Percentiles rank a stretch among this genome's conserved stretches.
Conservation (phyloP, 495 filamentous ascomycete species). For the Platismatia glauca region DNA sequence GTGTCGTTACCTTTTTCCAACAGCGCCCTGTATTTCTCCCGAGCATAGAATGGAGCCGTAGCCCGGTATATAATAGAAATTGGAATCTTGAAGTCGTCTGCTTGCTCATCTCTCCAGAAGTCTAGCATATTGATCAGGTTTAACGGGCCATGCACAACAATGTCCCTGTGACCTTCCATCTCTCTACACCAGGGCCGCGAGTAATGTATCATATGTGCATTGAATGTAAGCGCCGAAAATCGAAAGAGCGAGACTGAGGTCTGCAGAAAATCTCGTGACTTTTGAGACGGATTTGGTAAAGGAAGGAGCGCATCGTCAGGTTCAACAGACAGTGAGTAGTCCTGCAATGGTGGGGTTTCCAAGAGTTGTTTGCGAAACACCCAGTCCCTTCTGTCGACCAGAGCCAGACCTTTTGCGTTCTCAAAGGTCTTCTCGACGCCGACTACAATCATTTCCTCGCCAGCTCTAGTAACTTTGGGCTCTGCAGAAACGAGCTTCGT, state of each 20-base stretch:
- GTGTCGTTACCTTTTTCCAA: neutral
- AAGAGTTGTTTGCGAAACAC: conserved; percentile 47
- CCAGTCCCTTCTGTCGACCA: conserved; percentile 54
- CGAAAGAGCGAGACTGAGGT: conserved; percentile 54
- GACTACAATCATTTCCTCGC: conserved; percentile 57
- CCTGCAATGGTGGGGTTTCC: conserved; percentile 21
- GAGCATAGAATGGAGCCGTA: conserved; percentile 51
- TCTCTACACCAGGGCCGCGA: conserved; percentile 48
- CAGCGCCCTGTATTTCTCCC: conserved; percentile 35
- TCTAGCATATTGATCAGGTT: conserved; percentile 57
- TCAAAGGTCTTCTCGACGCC: conserved; percentile 52
- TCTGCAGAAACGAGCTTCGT: conserved; percentile 44
- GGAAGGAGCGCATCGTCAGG: neutral
- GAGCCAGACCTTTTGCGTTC: conserved; percentile 40
- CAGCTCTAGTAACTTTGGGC: conserved; percentile 44
- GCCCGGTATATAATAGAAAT: conserved; percentile 49
- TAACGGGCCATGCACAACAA: conserved; percentile 57
- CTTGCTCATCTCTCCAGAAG: conserved; percentile 47
- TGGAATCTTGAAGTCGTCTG: conserved; percentile 29
- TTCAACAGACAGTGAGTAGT: neutral
- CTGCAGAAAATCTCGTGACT: conserved; percentile 41
- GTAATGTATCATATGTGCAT: conserved; percentile 66
- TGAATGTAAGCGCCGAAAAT: conserved; percentile 66
- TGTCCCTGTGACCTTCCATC: conserved; percentile 49
- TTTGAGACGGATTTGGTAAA: conserved; percentile 23